Evolutionary conservation across 1,284 basidiomycete genomes (phyloP).

Genomic region (Exobasidium cylindrosporum): DNA sequence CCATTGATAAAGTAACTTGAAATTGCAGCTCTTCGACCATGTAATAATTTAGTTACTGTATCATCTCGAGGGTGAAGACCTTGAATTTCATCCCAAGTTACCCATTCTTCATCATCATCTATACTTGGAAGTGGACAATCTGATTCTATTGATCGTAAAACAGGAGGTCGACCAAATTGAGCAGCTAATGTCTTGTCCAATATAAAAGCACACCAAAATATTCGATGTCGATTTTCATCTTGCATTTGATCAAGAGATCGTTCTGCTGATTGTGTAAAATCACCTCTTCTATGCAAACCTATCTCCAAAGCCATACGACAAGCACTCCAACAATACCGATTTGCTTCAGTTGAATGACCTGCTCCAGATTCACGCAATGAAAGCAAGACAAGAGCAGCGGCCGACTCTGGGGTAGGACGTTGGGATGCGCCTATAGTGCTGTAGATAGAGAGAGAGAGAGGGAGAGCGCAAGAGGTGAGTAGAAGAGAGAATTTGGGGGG

Average conservation of each 20-base stretch:
- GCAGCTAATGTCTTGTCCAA: constrained; percentile 38
- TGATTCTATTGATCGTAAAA: constrained; percentile 37
- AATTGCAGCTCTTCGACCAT: background rate
- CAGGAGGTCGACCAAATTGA: constrained; percentile 35
- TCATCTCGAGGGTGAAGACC: background rate
- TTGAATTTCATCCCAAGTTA: constrained; percentile 24
- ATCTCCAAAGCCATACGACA: constrained; percentile 40
- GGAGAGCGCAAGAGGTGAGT: background rate
- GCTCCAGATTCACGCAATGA: constrained; percentile 37
- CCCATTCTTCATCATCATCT: constrained; percentile 32
- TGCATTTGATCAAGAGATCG: constrained; percentile 30
- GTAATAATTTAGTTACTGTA: constrained; percentile 6
- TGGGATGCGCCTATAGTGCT: constrained; percentile 33
- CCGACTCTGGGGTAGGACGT: constrained; percentile 34
- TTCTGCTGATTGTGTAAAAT: constrained; percentile 26
- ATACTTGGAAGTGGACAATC: constrained; percentile 36
- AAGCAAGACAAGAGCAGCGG: constrained; percentile 40
- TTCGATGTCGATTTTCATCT: constrained; percentile 31
- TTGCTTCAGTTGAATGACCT: constrained; percentile 30
- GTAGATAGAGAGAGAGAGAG: background rate
- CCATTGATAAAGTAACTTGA: constrained; percentile 22
- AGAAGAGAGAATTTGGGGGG: background rate
- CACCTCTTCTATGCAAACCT: constrained; percentile 31
- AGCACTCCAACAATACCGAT: constrained; percentile 31
- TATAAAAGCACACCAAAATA: constrained; percentile 36